Percentiles rank a stretch among this genome's conserved stretches.
phyloP scores from a whole-genome alignment of 73 alveolate species.

The Paramecium sexaurelia region DNA sequence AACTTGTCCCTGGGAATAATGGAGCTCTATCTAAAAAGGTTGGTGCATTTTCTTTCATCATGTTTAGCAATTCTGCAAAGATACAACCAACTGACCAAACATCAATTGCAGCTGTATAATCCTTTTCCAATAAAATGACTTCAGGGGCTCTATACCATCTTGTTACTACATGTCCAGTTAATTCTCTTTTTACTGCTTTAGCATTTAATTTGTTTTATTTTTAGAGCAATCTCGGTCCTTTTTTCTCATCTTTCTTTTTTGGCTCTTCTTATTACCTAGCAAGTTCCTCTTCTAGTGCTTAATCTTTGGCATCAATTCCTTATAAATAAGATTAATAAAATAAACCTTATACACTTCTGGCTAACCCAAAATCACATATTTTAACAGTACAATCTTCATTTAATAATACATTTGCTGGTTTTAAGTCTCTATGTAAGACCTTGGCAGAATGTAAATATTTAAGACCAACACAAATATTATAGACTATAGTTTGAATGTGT shows the following conservation, averaged over 20 bases:
- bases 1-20: conserved; percentile 98
- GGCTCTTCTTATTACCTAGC: neutral
- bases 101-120: conserved; percentile 95
- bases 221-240: conserved; percentile 29
- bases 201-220: conserved; percentile 43
- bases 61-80: conserved; percentile 96
- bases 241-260: conserved; percentile 36
- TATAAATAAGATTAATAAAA: neutral
- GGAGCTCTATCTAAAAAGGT: conserved; percentile 96
- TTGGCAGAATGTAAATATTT: conserved; percentile 89
- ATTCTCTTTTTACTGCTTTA: conserved; percentile 76
- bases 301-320: conserved; percentile 62
- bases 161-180: conserved; percentile 98
- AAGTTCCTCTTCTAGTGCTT: conserved; percentile 26
- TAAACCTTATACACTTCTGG: conserved; percentile 73
- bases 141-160: conserved; percentile 99
- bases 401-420: conserved; percentile 93
- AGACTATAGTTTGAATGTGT: conserved; percentile 83
- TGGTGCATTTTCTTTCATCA: conserved; percentile 95
- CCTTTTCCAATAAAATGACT: conserved; percentile 94
- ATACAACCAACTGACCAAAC: conserved; percentile 98
- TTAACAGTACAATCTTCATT: conserved; percentile 91
- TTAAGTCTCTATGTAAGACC: conserved; percentile 93
- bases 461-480: conserved; percentile 86
- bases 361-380: conserved; percentile 94